These are phyloP conservation scores for Aspergillus pseudoterreus DNA, from an alignment of 2,329 filamentous ascomycete species.

Conservation along the genomic window DNA sequence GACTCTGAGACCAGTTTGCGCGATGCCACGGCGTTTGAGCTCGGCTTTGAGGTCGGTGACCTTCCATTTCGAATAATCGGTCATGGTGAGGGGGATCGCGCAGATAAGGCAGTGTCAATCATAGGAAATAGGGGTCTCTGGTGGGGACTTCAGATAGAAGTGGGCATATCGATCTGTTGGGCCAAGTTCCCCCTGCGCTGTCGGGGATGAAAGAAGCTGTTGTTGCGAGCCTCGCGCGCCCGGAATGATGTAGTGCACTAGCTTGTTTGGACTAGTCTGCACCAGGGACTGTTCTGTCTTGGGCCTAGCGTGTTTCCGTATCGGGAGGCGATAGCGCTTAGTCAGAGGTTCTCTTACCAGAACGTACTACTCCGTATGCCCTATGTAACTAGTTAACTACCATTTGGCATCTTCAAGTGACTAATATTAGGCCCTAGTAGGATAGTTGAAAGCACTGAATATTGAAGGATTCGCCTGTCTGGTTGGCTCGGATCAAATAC, in stretches of 20 bases:
- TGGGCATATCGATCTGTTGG: constrained; percentile 12
- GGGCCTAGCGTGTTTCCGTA: neutral
- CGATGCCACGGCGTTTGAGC: constrained; percentile 67
- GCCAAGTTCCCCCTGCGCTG: constrained; percentile 11
- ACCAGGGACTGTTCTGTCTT: neutral
- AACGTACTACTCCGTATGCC: too few species aligned
- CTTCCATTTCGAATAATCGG: constrained; percentile 59
- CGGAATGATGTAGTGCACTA: constrained; percentile 18
- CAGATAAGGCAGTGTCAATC: constrained; percentile 3
- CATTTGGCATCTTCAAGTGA: too few species aligned
- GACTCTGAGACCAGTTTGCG: constrained; percentile 66
- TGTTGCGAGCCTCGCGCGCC: constrained; percentile 4
- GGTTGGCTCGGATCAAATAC: too few species aligned
- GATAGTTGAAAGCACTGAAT: too few species aligned
- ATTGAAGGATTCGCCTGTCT: too few species aligned
- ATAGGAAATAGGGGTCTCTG: constrained; percentile 1
- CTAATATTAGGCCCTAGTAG: too few species aligned
- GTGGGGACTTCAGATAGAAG: constrained; percentile 3
- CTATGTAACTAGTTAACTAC: too few species aligned
- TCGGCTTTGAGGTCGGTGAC: constrained; percentile 73
- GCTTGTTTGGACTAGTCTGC: neutral
- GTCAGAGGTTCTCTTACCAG: too few species aligned
- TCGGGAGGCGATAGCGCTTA: neutral
- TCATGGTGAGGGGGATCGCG: constrained; percentile 35
- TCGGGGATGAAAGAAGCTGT: constrained; percentile 3